These are phyloP conservation scores for Antitrichia curtipendula DNA, from an alignment of 225 moss, liverwort and hornwort genomes.

Conservation along the genomic window DNA sequence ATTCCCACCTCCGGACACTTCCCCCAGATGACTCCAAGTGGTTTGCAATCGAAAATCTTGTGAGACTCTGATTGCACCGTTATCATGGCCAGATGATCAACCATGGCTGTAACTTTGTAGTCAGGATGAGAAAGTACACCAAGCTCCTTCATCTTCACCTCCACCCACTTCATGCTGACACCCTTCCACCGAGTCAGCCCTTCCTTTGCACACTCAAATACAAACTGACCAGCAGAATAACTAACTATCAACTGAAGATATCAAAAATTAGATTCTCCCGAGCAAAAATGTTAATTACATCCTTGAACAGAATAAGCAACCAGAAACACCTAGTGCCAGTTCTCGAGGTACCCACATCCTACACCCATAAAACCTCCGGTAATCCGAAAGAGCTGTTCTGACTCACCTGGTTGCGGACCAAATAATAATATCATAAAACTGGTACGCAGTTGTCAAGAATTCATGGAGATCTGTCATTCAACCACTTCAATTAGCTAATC, in stretches of 20 bases:
- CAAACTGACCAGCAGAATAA: background rate
- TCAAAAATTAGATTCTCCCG: background rate
- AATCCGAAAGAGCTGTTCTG: background rate
- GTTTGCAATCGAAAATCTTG: conserved; percentile 96
- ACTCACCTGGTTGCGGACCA: conserved; percentile 98
- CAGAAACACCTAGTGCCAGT: background rate
- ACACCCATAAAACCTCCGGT: background rate
- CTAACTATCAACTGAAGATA: background rate
- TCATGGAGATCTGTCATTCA: conserved; percentile 73
- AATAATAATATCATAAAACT: conserved; percentile 91
- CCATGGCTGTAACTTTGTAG: conserved; percentile 89
- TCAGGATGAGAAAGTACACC: conserved; percentile 80
- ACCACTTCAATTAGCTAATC: background rate
- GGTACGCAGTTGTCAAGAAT: conserved; percentile 73
- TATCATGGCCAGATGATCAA: conserved; percentile 85
- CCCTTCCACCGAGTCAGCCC: conserved; percentile 6
- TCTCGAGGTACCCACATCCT: background rate
- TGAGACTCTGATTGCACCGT: conserved; percentile 77
- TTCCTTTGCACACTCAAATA: background rate
- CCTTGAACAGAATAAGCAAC: background rate
- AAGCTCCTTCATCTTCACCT: conserved; percentile 99
- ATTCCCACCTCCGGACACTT: conserved; percentile 53
- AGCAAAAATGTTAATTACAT: background rate
- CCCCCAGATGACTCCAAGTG: conserved; percentile 91
- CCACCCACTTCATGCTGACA: conserved; percentile 98